Base-by-base conservation (phyloP, 139 green algal genomes). In the Chlamydomonas schloesseri region DNA sequence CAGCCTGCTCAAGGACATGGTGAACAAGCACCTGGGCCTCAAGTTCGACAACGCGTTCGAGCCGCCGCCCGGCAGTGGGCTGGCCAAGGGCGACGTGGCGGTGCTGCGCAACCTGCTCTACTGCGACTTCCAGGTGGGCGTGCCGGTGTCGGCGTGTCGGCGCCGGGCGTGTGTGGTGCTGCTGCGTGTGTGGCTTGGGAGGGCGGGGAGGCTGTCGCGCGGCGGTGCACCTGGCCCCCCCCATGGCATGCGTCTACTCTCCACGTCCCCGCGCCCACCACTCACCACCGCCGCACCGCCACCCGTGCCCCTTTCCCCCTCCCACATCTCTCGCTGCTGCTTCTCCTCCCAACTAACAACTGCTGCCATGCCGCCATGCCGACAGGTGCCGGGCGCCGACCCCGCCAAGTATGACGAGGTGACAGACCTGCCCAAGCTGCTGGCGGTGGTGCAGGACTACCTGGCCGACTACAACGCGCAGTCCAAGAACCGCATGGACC, bases 381-480 rank as follows among this genome's bases (percentile, higher is more conserved):
- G 42, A 53, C 34, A 88, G 65, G 71, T 82, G 42, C 67, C 58
- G 24, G 78, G 71, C 46, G 88, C 89, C 14, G 94, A 95, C 36
- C 82, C 88, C 34, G 86, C 90, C 71, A 94, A 93, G 87, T 95
- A 95, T 73, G 90, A 93, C 3, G 88, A 95, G 87, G 84, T 95
- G 34, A 71, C 81, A 36, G 86, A 92, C 81, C 64, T 89, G 36
- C 37, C 81, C 57, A 89, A 92, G 84, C 86, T 96, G 73, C 80
- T 94, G 70, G 57, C 42, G 26, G 82, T 93, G 15, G 87, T 96
- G 34, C 81, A 95, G 87, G 91, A 95, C 81, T 94, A 92, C 84
- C 83, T 96, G 53, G 69, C 46, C n/a, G 93, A 96, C 72, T 95
- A 95, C 90, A 96, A 96, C 86, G 88, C 90, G 6, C 78, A 93